These are phyloP conservation scores for Cyberlindnera mycetangii DNA, from an alignment of 805 yeast genomes.

Conservation along the genomic window DNA sequence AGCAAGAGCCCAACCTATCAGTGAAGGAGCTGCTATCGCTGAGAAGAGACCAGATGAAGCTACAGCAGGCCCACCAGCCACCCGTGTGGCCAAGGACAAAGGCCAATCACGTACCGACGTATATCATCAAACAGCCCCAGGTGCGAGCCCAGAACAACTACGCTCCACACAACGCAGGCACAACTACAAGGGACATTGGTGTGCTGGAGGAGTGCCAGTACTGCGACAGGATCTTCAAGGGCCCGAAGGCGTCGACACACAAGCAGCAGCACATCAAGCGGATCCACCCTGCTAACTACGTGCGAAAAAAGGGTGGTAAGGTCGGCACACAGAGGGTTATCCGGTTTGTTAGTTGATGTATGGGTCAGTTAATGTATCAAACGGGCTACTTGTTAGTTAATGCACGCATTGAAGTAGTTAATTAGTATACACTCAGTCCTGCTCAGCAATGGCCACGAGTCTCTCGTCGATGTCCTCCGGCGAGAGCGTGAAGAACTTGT, in stretches of 20 bases:
- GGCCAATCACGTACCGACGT: background rate
- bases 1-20: background rate
- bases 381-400: too few relatives aligned
- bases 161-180: conserved; percentile 22
- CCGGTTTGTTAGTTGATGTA: background rate
- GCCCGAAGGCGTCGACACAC: conserved; percentile 45
- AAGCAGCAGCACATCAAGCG: conserved; percentile 47
- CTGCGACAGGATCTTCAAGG: conserved; percentile 43
- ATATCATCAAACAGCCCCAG: background rate
- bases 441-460: conserved; percentile 91
- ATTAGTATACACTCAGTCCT: conserved; percentile 52
- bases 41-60: conserved; percentile 13
- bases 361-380: background rate
- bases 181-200: conserved; percentile 17
- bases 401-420: background rate
- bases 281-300: conserved; percentile 42
- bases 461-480: conserved; percentile 94
- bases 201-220: conserved; percentile 38
- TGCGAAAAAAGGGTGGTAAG: conserved; percentile 45
- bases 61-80: background rate
- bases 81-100: background rate
- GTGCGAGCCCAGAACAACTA: background rate
- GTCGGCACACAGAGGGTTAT: background rate
- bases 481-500: conserved; percentile 67
- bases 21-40: conserved; percentile 10